phyloP scores from a whole-genome alignment of 495 filamentous ascomycete genomes.

The Astrothelium subdiscretum region DNA sequence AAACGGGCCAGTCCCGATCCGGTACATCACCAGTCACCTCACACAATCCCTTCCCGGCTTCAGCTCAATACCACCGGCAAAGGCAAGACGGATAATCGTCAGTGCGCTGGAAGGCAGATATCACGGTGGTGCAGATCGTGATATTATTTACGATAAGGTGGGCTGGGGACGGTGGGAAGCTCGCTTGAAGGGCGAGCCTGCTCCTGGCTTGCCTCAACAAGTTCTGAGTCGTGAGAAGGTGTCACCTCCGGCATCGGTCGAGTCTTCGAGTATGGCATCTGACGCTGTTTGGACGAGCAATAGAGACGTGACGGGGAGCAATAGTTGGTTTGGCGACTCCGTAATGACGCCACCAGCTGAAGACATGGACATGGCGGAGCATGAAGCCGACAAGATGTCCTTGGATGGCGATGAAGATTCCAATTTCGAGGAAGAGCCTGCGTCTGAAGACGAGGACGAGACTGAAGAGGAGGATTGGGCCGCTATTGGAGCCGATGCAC shows the following conservation, averaged over 20 bases:
- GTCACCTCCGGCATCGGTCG: conserved; percentile 35
- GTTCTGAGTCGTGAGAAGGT: conserved; percentile 8
- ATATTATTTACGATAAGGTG: conserved; percentile 88
- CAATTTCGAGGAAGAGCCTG: conserved; percentile 61
- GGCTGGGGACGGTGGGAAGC: conserved; percentile 98
- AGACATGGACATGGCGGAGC: conserved; percentile 59
- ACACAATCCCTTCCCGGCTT: conserved; percentile 91
- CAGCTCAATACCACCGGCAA: conserved; percentile 78
- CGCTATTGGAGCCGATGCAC: conserved; percentile 71
- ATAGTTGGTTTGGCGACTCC: conserved; percentile 14
- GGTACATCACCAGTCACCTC: conserved; percentile 85
- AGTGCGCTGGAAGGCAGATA: conserved; percentile 67
- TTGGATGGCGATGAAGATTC: conserved; percentile 68
- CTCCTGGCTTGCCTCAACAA: conserved; percentile 31
- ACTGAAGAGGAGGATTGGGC: conserved; percentile 99
- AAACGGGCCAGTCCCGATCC: conserved; percentile 85
- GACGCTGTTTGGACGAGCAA: conserved; percentile 3
- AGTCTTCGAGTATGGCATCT: conserved; percentile 30
- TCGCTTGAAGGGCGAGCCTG: conserved; percentile 52
- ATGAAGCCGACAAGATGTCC: conserved; percentile 95
- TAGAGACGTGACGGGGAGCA: background rate
- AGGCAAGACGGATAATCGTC: conserved; percentile 80
- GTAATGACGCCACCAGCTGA: conserved; percentile 20
- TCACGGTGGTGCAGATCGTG: conserved; percentile 52
- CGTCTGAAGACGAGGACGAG: conserved; percentile 76